Conservation (phyloP, 2,329 filamentous ascomycete species). For the Onygena corvina region DNA sequence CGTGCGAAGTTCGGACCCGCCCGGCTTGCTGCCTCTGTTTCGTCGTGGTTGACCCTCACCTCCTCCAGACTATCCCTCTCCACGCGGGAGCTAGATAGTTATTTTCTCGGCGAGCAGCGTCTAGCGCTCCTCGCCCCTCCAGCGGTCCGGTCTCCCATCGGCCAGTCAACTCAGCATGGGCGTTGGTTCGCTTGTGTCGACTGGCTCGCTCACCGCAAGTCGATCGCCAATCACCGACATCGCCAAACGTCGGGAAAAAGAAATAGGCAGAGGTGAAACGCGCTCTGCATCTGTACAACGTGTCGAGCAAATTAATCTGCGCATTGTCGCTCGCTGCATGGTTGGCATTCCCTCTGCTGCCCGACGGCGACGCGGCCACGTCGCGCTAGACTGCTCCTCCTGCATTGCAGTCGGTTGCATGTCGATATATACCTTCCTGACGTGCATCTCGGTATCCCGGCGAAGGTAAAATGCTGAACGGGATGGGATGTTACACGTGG, state of each 20-base stretch:
- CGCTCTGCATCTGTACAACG: neutral
- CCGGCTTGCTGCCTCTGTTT: neutral
- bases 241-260: neutral
- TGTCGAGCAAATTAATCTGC: neutral
- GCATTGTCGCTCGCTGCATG: too few species aligned
- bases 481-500: neutral
- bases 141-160: too few species aligned
- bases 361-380: neutral
- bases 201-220: neutral
- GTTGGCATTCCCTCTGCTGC: neutral
- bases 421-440: too few species aligned
- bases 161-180: too few species aligned
- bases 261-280: neutral
- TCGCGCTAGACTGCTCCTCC: neutral
- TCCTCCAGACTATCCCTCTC: neutral
- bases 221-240: neutral
- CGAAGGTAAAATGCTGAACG: neutral
- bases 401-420: too few species aligned
- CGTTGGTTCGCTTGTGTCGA: too few species aligned
- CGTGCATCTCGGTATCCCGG: neutral
- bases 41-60: neutral
- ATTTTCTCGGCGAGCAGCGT: neutral
- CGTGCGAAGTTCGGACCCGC: neutral
- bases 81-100: neutral
- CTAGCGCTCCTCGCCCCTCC: too few species aligned